Evolutionary conservation across 805 yeast species (phyloP), one percentile per base, ranked within the genome.

Genomic region (Phaffomyces thermotolerans): DNA sequence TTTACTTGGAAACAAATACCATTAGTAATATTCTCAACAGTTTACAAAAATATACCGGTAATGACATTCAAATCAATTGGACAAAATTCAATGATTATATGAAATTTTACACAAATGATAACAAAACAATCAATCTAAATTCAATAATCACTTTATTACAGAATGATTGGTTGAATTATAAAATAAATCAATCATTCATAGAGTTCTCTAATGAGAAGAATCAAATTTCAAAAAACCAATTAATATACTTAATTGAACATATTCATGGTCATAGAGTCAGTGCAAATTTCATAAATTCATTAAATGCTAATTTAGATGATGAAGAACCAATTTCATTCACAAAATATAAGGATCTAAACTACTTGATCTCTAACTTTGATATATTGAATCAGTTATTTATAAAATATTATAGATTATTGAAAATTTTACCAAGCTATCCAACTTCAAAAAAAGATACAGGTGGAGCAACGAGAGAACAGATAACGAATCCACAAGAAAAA

Each of bases 81-180:
- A 45, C 56, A 29, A 47, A 54, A 4, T 60, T 67, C 9, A 20
- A 44, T 7, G 51, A 42, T 4, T 42, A 51, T 42, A 36, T 56
- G 35, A 47, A 46, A 22, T 36, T 49, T 10, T 56, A 56, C 42
- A 41, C 49, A 4, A 44, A 42, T 6, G 51, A 55, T 13, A 57
- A 59, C 23, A 47, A 64, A 12, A 60, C 56, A 44, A 47, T 69
- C 29, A 62, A 66, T 36, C 51, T 69, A 32, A 67, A 66, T 47
- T 66, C 72, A 3, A 50, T 69, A n/a, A 62, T 67, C 4, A 62
- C 71, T 1, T 60, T 69, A 34, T 40, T 69, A n/a, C 71, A 68
- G 46, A 64, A 57, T 36, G 75, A 70, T 43, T 54, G 69, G 44
- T 56, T 64, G 29, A 56, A 62, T 45, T 68, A 65, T 41, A 66